Evolutionary conservation across 306 rosid species (phyloP).

Genomic region (Acacia crassicarpa): DNA sequence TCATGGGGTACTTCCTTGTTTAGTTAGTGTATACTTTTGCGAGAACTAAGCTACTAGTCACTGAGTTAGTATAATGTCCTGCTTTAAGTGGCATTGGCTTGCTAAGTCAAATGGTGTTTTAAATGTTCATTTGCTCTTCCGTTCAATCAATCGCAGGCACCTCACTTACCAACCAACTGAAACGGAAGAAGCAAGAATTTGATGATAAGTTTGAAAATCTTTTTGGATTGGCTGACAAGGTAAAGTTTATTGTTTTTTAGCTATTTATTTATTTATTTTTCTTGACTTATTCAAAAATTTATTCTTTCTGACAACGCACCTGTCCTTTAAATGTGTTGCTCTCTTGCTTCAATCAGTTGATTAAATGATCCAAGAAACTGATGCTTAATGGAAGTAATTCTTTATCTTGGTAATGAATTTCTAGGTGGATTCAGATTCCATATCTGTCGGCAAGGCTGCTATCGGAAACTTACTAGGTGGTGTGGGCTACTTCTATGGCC

Average conservation of each 20-base stretch:
- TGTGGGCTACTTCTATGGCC: constrained; percentile 94
- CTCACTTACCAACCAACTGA: constrained; percentile 69
- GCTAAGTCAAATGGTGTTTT: neutral
- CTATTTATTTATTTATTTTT: neutral
- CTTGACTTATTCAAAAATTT: constrained; percentile 13
- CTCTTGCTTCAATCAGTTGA: constrained; percentile 18
- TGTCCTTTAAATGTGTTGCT: constrained; percentile 17
- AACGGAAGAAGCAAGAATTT: constrained; percentile 76
- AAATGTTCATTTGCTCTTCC: constrained; percentile 21
- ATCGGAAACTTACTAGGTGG: constrained; percentile 91
- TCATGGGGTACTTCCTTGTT: constrained; percentile 20
- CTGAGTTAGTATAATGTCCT: constrained; percentile 21
- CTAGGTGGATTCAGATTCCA: constrained; percentile 81
- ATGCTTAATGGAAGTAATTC: constrained; percentile 30
- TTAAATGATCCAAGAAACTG: constrained; percentile 14
- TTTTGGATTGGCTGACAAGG: constrained; percentile 73
- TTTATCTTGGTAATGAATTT: constrained; percentile 35
- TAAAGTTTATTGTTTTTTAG: constrained; percentile 27
- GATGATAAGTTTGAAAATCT: constrained; percentile 67
- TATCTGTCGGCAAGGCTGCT: constrained; percentile 83
- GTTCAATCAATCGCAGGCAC: constrained; percentile 49
- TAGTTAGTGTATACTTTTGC: constrained; percentile 13
- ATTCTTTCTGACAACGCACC: neutral
- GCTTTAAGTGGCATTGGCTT: constrained; percentile 18
- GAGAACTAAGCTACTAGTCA: constrained; percentile 15